A percentile compares a stretch with the other conserved stretches of the same genome.
Conservation (phyloP, 768 basidiomycete genomes). For the Tremella fuciformis region DNA sequence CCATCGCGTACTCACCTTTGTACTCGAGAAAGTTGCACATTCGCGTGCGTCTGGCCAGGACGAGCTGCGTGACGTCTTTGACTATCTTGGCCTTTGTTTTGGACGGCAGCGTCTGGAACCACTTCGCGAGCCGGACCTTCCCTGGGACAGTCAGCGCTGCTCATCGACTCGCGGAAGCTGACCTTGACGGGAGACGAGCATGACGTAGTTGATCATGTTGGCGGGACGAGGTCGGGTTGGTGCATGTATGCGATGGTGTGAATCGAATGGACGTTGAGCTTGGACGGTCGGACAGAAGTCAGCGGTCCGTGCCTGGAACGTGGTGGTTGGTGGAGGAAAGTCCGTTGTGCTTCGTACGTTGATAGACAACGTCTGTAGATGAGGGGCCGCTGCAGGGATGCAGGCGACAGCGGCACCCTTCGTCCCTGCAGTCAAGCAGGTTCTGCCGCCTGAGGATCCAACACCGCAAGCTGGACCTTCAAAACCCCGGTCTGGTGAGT, state of each 20-base stretch:
- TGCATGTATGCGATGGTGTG: background rate
- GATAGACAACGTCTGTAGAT: background rate
- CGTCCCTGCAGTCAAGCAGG: background rate
- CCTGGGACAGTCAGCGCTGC: conserved; percentile 57
- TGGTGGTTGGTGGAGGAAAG: background rate
- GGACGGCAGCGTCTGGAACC: conserved; percentile 80
- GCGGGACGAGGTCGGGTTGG: too few relatives aligned
- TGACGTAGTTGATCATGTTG: conserved; percentile 72
- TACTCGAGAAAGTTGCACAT: conserved; percentile 98
- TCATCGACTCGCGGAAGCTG: conserved; percentile 7
- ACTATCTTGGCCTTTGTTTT: conserved; percentile 86
- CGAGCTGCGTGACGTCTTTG: conserved; percentile 91
- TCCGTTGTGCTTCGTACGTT: too few relatives aligned
- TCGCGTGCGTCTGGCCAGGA: conserved; percentile 76
- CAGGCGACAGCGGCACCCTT: conserved; percentile 7
- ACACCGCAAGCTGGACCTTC: conserved; percentile 24
- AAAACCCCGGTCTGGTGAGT: background rate
- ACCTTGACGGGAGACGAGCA: conserved; percentile 88
- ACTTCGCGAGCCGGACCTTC: conserved; percentile 91
- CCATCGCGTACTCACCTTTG: conserved; percentile 64
- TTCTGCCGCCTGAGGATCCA: background rate
- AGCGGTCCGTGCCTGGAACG: too few relatives aligned
- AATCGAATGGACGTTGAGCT: too few relatives aligned
- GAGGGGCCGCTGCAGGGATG: background rate
- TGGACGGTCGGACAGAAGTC: too few relatives aligned